These are phyloP conservation scores for Tuber indicum DNA, from an alignment of 495 filamentous ascomycete genomes.

Conservation along the genomic window DNA sequence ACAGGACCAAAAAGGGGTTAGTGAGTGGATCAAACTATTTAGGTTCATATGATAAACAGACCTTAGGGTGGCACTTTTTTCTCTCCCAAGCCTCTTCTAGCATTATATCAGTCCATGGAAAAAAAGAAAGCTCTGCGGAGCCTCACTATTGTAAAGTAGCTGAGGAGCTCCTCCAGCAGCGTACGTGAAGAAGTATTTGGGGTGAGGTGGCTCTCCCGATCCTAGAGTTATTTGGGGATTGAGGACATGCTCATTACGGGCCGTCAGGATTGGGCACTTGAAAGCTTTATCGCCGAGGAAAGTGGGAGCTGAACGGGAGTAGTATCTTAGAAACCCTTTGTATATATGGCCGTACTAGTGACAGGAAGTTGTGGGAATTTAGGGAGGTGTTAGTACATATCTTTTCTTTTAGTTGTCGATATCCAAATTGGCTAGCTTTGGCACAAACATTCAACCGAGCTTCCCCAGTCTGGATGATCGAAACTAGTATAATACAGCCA, in stretches of 20 bases:
- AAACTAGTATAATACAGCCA: neutral
- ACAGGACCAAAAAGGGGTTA: neutral
- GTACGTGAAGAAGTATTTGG: neutral
- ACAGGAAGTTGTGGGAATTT: neutral
- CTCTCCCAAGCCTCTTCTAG: neutral
- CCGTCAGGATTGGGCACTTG: neutral
- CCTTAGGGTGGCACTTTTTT: neutral
- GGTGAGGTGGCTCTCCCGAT: neutral
- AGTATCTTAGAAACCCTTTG: neutral
- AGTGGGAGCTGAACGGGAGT: neutral
- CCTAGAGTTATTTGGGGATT: neutral
- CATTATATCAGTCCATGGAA: neutral
- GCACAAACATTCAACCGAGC: neutral
- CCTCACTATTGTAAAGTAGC: neutral
- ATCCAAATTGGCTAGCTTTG: too few species aligned
- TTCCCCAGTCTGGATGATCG: neutral
- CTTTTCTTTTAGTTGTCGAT: neutral
- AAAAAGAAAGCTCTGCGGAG: neutral
- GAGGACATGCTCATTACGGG: neutral
- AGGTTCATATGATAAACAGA: neutral
- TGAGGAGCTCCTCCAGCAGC: neutral
- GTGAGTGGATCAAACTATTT: neutral
- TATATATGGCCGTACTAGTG: neutral
- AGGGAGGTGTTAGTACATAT: neutral
- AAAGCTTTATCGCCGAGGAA: neutral